Base-by-base conservation (phyloP, 116 monocot species). In the Dioscorea cayenensis region DNA sequence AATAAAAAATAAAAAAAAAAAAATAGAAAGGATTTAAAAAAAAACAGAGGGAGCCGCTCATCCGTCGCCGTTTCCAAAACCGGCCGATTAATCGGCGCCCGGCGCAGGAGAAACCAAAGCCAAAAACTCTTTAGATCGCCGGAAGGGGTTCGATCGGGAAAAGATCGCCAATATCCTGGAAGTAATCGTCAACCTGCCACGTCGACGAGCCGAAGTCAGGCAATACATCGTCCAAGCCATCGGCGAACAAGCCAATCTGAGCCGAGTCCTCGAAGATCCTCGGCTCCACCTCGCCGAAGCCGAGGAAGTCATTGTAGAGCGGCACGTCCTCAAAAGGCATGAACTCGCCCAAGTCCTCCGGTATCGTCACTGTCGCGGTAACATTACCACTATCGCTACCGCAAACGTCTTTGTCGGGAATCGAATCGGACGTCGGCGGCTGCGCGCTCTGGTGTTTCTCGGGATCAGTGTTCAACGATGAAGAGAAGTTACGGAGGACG, bases 151-250 rank as follows among this genome's bases (percentile, higher is more conserved):
- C 85, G 63, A 84, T 60, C 32, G 84, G 71, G 82, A 85, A 87
- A 49, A 94, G 77, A 64, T 90, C 90, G 51, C 75, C 75, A 72
- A 87, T 84, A 28, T 85, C 89, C 2, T 77, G 70, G 70, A 90
- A 94, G 21, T 64, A 82, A 36, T 87, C 87, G 48, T 90, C 94
- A 29, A 25, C 78, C 20, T 80, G 69, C 66, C 79, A 80, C 55
- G 69, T 49, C 43, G 52, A 61, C 14, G 59, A n/a, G 10, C 37
- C 67, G 48, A 67, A 50, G 63, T 66, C 55, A 50, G 37, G 55
- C 55, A 16, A 11, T 3, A 61, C 38, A 32, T 64, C 80, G 35
- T 63, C 80, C 13, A 61, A 28, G 48, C 63, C 80, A 25, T 63
- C 80, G n/a, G 38, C 17, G 51, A 80, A 59, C 59, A 71, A 74